Evolutionary conservation across 2,329 filamentous ascomycete genomes (phyloP), one percentile per base, ranked within the genome.

Genomic region (Colletotrichum tofieldiae): DNA sequence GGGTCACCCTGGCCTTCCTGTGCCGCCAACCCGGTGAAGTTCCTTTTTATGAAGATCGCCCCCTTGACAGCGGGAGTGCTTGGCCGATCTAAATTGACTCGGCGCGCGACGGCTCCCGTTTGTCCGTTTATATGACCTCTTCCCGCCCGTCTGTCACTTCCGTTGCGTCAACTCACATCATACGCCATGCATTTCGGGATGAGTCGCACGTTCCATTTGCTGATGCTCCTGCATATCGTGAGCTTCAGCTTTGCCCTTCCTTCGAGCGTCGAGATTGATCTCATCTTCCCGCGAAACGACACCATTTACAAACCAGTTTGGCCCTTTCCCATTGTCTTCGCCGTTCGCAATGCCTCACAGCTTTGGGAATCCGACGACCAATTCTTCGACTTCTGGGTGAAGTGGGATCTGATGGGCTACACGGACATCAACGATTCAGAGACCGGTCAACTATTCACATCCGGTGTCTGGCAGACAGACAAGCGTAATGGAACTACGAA

Each of bases 301-400:
- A 35, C 23, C 32, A 35, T 59, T 18, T 66, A 66, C 54, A 45
- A 47, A 23, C 63, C 63, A 14, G 52, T 66, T 16, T 66, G 43
- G 39, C 63, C 63, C 5, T 66, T 66, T 39, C 63, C 63, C 37
- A 35, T 66, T 14, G 63, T 59, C 29, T 66, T 66, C 39, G 52
- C 51, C 52, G 29, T 66, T 20, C 63, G 39, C 52, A 66, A 66
- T 8, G 63, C 63, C 37, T 56, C 52, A 4, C 39, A 56, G 29
- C 52, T 59, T 23, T 66, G 63, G 63, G 20, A 20, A 5, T 23
- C 47, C 6, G 35, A 43, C 35, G 20, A 63, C 3, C 35, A 52
- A 35, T 43, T 9, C 16, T 66, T 60, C 20, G 14, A 8, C 20
- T 66, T 66, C 26, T 58, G 63, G 52, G 39, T 66, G 23, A 56